These are phyloP conservation scores for Stereocaulon alpinum DNA, from an alignment of 495 filamentous ascomycete genomes.

Conservation along the genomic window DNA sequence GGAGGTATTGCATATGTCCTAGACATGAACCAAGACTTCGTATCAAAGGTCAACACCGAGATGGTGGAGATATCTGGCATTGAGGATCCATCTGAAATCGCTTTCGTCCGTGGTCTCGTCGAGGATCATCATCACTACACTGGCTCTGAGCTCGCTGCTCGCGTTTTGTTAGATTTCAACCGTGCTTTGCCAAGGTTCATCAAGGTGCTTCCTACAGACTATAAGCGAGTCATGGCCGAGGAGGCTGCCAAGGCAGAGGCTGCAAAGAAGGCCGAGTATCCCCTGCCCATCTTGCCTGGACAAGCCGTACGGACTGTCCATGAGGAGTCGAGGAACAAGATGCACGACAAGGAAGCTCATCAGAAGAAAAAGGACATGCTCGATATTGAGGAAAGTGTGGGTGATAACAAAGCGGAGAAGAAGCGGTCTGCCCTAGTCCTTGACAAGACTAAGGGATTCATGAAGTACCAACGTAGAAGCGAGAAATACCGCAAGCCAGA, in stretches of 20 bases:
- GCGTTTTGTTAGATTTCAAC: constrained; percentile 93
- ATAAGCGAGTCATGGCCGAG: constrained; percentile 87
- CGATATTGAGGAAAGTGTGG: constrained; percentile 92
- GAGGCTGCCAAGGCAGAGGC: constrained; percentile 77
- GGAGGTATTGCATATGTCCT: constrained; percentile 97
- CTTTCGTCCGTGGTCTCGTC: constrained; percentile 84
- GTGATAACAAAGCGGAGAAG: constrained; percentile 79
- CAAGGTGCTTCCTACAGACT: constrained; percentile 92
- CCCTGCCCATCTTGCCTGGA: constrained; percentile 60
- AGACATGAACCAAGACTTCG: constrained; percentile 85
- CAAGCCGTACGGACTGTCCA: constrained; percentile 34
- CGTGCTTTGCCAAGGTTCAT: constrained; percentile 85
- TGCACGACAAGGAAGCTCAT: constrained; percentile 45
- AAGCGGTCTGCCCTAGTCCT: constrained; percentile 87
- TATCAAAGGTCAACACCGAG: constrained; percentile 91
- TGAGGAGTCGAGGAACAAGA: constrained; percentile 49
- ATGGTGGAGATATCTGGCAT: constrained; percentile 92
- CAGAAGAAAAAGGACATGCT: constrained; percentile 72
- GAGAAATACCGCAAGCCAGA: constrained; percentile 91
- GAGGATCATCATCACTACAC: constrained; percentile 99
- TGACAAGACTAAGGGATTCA: constrained; percentile 97
- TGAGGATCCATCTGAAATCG: constrained; percentile 86
- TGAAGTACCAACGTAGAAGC: constrained; percentile 90
- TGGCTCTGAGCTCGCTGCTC: constrained; percentile 90
- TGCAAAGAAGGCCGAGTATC: constrained; percentile 74